Evolutionary conservation across 2,329 filamentous ascomycete genomes (phyloP).

Genomic region (Pseudopyricularia cyperi): DNA sequence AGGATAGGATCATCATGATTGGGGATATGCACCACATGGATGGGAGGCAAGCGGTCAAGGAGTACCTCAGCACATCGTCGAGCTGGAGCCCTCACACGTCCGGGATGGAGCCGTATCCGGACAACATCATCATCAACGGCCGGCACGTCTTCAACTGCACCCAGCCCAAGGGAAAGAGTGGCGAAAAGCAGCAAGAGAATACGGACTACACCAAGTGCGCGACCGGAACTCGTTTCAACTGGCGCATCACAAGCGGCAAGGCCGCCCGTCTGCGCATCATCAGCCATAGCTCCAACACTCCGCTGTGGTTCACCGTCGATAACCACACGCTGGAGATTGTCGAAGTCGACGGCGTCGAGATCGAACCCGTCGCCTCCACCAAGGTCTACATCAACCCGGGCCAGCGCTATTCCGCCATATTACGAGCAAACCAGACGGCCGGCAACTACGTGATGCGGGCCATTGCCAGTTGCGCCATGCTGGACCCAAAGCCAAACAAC

Average conservation of each 20-base stretch:
- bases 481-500: neutral
- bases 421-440: constrained; percentile 43
- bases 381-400: constrained; percentile 55
- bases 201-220: constrained; percentile 12
- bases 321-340: constrained; percentile 22
- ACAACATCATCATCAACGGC: constrained; percentile 7
- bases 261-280: constrained; percentile 22
- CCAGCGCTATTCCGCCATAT: constrained; percentile 55
- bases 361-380: constrained; percentile 32
- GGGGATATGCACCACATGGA: constrained; percentile 59
- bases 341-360: constrained; percentile 26
- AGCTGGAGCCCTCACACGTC: constrained; percentile 25
- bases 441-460: constrained; percentile 10
- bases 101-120: constrained; percentile 6
- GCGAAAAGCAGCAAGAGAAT: constrained; percentile 7
- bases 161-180: neutral
- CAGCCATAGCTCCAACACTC: constrained; percentile 23
- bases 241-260: constrained; percentile 14
- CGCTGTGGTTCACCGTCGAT: constrained; percentile 25
- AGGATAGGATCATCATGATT: constrained; percentile 51
- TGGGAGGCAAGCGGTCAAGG: constrained; percentile 15
- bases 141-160: constrained; percentile 5
- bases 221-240: constrained; percentile 17
- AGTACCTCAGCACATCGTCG: constrained; percentile 26
- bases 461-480: constrained; percentile 1